These are phyloP conservation scores for Maudiozyma pseudohumilis DNA, from an alignment of 805 yeast genomes.

Conservation along the genomic window DNA sequence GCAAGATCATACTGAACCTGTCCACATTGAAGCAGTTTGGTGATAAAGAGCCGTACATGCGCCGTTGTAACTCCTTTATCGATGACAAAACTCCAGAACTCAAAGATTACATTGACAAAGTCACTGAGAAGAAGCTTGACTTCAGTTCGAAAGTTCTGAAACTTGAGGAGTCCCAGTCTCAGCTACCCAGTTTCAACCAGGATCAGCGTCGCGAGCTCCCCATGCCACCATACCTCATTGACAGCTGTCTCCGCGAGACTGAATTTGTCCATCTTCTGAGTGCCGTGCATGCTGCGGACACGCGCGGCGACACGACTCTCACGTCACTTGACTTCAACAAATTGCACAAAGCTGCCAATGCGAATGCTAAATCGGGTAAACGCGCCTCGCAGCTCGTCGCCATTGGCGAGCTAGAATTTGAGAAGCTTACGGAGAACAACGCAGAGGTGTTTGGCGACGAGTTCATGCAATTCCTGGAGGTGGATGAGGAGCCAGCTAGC, in stretches of 20 bases:
- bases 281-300: conserved; percentile 5
- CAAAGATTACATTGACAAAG: conserved; percentile 56
- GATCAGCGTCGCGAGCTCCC: conserved; percentile 50
- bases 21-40: conserved; percentile 71
- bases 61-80: conserved; percentile 59
- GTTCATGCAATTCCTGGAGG: conserved; percentile 15
- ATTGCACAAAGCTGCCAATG: not conserved
- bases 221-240: conserved; percentile 58
- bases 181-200: conserved; percentile 31
- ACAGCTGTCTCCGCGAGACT: conserved; percentile 50
- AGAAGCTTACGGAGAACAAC: conserved; percentile 24
- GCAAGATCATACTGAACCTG: conserved; percentile 69
- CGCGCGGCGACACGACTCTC: not conserved
- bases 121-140: conserved; percentile 62
- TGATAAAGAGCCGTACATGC: conserved; percentile 75
- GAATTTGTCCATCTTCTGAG: conserved; percentile 37
- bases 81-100: conserved; percentile 47
- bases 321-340: not conserved
- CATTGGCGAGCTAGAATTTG: conserved; percentile 28
- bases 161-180: conserved; percentile 42
- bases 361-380: not conserved
- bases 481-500: conserved; percentile 13
- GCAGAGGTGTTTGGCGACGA: conserved; percentile 26
- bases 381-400: conserved; percentile 1
- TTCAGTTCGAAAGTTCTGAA: conserved; percentile 49